Evolutionary conservation across 2,329 filamentous ascomycete species (phyloP), one percentile per base, ranked within the genome.

Genomic region (Fusarium poae): DNA sequence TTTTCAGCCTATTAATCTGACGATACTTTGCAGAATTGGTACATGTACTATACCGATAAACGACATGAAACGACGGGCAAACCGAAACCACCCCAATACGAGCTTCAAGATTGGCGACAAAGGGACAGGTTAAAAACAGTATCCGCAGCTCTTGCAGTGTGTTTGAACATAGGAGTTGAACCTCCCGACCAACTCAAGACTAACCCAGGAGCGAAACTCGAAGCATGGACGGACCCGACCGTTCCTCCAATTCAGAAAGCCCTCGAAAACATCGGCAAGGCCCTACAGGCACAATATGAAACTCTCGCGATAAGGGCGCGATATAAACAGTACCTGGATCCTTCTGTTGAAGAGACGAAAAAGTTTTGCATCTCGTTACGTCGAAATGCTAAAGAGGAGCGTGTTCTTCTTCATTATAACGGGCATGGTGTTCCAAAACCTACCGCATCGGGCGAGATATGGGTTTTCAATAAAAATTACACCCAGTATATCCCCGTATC

Each of bases 31-130:
- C 79, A 97, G 92, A 97, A 93, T 72, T 99, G 97, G 89, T 98
- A 97, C 83, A 98, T 98, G 95, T 99, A 99, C 81, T 99, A 92
- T 80, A 97, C 95, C 68, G 96, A 99, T 80, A 98, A 98, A 80
- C 91, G 95, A 54, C 96, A 99, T 80, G 96, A 98, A 78, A 96
- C 93, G 23, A 95, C 93, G 35, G 96, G 94, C 23, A 93, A 94
- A 71, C 93, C 94, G 18, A 93, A 94, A 77, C 86, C 88, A 53
- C 86, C 85, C 20, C 79, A 82, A 27, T 88, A 87, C 71, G 84
- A 89, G 67, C 82, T 97, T 8, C 92, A 97, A 77, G 96, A 98
- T 78, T 99, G 96, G 96, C 91, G 96, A 61, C 97, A 98, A 92
- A 91, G 94, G 72, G 96, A 99, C 79, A 88, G 96, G 16, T 84